Evolutionary conservation across 2,329 filamentous ascomycete genomes (phyloP).

Genomic region (Xylaria sp.): DNA sequence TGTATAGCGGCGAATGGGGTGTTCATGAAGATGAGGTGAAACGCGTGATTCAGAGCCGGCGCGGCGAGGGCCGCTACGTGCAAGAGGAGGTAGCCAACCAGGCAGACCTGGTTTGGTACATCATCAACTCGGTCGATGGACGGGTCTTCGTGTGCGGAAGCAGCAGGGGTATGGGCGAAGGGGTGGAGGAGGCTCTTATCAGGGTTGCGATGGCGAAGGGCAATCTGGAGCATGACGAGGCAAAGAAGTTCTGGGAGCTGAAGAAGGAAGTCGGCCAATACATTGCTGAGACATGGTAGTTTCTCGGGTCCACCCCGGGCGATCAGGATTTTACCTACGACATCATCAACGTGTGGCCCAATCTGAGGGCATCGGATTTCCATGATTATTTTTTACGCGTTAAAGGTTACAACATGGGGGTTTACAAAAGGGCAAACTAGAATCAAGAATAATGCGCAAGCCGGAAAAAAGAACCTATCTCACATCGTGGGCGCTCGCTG

Average conservation of each 20-base stretch:
- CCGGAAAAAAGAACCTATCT: neutral
- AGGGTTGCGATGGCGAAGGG: constrained; percentile 94
- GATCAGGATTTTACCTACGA: neutral
- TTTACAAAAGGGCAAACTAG: constrained; percentile 11
- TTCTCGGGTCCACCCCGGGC: neutral
- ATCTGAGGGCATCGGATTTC: neutral
- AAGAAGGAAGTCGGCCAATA: constrained; percentile 96
- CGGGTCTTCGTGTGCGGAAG: constrained; percentile 96
- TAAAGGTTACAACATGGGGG: neutral
- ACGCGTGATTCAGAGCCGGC: constrained; percentile 77
- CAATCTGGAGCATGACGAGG: constrained; percentile 80
- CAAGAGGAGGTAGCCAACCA: constrained; percentile 93
- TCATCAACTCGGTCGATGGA: constrained; percentile 94
- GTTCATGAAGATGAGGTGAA: constrained; percentile 88
- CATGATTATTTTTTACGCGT: neutral
- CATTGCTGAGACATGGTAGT: constrained; percentile 79
- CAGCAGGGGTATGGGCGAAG: constrained; percentile 96
- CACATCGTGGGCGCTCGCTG: neutral
- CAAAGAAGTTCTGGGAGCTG: constrained; percentile 83
- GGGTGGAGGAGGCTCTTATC: constrained; percentile 84
- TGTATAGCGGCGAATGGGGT: constrained; percentile 96
- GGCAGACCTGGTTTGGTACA: constrained; percentile 97
- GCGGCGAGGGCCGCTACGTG: constrained; percentile 85
- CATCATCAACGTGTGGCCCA: neutral
- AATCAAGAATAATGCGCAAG: constrained; percentile 13